Percentiles rank a stretch among this genome's conserved stretches.
Conservation (phyloP, 148 eudicot species). For the Heliamphora exappendiculata region DNA sequence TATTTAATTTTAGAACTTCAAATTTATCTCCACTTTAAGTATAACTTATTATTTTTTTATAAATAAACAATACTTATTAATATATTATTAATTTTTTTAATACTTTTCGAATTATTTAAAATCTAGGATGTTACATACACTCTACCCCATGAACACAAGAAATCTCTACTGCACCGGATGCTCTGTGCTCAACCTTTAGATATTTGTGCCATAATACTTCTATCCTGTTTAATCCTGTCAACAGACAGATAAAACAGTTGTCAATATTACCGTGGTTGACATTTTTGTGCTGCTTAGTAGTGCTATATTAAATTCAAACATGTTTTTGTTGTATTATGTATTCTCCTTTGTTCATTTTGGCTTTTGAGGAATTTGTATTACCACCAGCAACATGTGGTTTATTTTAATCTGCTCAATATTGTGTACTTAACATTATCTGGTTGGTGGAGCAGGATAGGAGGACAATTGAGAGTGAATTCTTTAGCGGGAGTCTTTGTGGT, state of each 20-base stretch:
- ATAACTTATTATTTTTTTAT: too few species aligned
- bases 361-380: background rate
- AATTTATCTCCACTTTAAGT: too few species aligned
- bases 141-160: background rate
- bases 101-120: too few species aligned
- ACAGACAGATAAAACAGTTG: background rate
- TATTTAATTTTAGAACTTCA: too few species aligned
- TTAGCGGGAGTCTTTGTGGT: conserved; percentile 73
- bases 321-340: background rate
- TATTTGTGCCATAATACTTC: background rate
- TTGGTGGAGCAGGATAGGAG: conserved; percentile 69
- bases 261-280: background rate
- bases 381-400: background rate
- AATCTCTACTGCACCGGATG: background rate
- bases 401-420: background rate
- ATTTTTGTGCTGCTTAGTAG: background rate
- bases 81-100: too few species aligned
- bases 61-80: too few species aligned
- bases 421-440: conserved; percentile 6
- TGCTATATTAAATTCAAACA: background rate
- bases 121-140: too few species aligned
- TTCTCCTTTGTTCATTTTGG: background rate
- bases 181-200: background rate
- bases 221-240: background rate
- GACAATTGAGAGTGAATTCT: conserved; percentile 71